Base-by-base conservation (phyloP, 805 yeast species). In the Torulaspora delbrueckii region DNA sequence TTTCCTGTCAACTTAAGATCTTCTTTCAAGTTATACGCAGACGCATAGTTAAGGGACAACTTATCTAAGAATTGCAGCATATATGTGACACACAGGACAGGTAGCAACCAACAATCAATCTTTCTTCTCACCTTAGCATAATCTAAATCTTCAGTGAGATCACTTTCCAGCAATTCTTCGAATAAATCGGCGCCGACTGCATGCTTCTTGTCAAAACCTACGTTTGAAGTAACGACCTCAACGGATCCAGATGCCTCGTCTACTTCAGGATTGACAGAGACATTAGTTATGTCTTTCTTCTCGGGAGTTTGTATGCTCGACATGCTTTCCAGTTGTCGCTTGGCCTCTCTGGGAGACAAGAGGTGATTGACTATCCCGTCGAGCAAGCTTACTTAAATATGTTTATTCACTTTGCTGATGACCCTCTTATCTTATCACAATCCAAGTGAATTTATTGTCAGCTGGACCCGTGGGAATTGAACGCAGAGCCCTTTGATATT, bases 1-100 rank as follows among this genome's bases (percentile, higher is more conserved):
- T 65, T 62, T 4, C 77, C 74, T 19, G 49, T 46, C 62, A 75
- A 64, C 12, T 65, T 45, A 37, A 67, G 63, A 52, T 73, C 76
- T 22, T 52, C 54, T 36, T 63, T 62, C 43, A 53, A 26, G 10
- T 53, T 52, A 37, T 50, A 52, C 8, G 56, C 56, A 18, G 56
- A 51, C 2, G 55, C 56, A 45, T 52, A 42, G 47, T 50, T 46
- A 40, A 50, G 22, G 12, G 53, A 52, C 23, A 54, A 37, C 28
- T 54, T 52, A 25, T 54, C 57, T 38, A 54, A 46, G 44, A 54
- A 54, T 37, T 54, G 56, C 16, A 54, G 40, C 54, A 50, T 50
- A 40, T 54, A 54, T 0, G 57, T 54, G n/a, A 54, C 46, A 50
- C 57, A 54, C 18, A 54, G 43, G 4, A 54, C 42, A 2, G 56